Base-by-base conservation (phyloP, 2,329 filamentous ascomycete genomes). In the Colletotrichum brevisporum region DNA sequence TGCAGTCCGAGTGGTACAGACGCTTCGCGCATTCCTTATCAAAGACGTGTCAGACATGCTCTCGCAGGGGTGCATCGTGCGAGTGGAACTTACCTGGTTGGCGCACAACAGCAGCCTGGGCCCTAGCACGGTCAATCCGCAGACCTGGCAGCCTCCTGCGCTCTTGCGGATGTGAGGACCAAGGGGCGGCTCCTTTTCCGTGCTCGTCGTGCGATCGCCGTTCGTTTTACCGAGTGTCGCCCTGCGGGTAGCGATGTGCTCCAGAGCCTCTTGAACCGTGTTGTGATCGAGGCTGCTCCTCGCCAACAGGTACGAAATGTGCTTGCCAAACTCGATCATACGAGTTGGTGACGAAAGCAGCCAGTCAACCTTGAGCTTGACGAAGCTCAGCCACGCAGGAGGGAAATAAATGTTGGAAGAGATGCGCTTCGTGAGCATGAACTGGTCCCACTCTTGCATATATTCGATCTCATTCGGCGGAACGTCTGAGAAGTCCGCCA, bases 401-500 rank as follows among this genome's bases (percentile, higher is more conserved):
- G 86, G 82, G 13, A 90, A 80, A 73, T 86, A 88, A 4, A 84
- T 83, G 36, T 83, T 82, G 5, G 86, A 85, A 5, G 84, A 86
- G 54, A 89, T 77, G 62, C 82, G 84, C 72, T 85, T 82, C 52
- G 79, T 79, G 9, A 87, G 82, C 54, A 88, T 84, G 72, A 86
- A 89, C 1, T 83, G 81, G 69, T 89, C 87, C 88, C 88, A 90
- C 71, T 86, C 84, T 72, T 83, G 82, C 63, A 90, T 86, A 67
- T 86, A 90, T 70, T 89, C 87, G 75, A 86, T 88, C 73, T 90
- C 88, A 16, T 82, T 79, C 3, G 79, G 75, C 13, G 84, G 84
- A 27, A 90, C 82, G 71, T 90, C 88, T 9, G 83, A 85, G 73
- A 88, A 89, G 70, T 90, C 88, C 31, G 83, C 81, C 62, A 90